Conservation (phyloP, 2,329 filamentous ascomycete genomes). For the Stachybotrys elegans region DNA sequence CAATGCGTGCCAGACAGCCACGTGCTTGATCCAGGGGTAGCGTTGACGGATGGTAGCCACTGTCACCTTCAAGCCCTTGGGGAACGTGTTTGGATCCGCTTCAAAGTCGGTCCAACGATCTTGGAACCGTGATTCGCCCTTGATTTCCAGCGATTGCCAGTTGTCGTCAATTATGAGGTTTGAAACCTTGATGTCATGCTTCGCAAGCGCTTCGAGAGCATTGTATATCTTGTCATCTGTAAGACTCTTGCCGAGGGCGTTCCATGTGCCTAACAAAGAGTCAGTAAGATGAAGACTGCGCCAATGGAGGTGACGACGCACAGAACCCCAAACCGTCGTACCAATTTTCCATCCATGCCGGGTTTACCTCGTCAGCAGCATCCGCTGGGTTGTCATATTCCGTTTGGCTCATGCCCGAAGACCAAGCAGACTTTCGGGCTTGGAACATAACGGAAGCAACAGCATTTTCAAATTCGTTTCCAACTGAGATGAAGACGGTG, state of each 20-base stretch:
- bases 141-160: constrained; percentile 72
- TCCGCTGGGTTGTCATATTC: constrained; percentile 38
- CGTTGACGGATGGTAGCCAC: constrained; percentile 63
- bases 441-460: constrained; percentile 83
- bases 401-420: constrained; percentile 25
- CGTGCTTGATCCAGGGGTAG: constrained; percentile 70
- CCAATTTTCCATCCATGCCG: constrained; percentile 78
- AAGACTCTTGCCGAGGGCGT: constrained; percentile 77
- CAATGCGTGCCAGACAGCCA: constrained; percentile 93
- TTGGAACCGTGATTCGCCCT: constrained; percentile 47
- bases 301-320: constrained; percentile 24
- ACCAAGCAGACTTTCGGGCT: too few relatives aligned
- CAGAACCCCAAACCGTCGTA: constrained; percentile 92
- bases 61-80: constrained; percentile 68
- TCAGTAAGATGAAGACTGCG: background rate
- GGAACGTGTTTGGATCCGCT: constrained; percentile 74
- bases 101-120: constrained; percentile 79
- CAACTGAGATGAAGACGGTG: constrained; percentile 65
- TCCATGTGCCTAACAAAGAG: constrained; percentile 68
- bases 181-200: constrained; percentile 69
- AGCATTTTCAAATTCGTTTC: constrained; percentile 67
- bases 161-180: constrained; percentile 96
- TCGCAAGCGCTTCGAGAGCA: constrained; percentile 66
- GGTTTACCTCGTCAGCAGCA: constrained; percentile 43
- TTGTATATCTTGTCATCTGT: constrained; percentile 74